phyloP scores from a whole-genome alignment of 331 rosid species.

The Rhamnella rubrinervis region DNA sequence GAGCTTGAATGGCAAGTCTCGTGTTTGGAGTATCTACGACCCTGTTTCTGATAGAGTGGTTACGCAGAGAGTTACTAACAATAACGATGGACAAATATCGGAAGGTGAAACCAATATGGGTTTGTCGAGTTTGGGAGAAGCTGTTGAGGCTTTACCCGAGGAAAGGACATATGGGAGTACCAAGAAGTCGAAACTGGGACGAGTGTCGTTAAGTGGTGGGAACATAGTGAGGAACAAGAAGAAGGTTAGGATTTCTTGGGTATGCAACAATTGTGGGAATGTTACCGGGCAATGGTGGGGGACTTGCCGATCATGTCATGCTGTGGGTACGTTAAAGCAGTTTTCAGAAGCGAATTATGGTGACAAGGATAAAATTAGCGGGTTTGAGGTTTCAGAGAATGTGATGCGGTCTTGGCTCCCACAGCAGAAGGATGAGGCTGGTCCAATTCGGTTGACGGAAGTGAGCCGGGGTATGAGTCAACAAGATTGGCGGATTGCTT shows the following conservation, averaged over 20 bases:
- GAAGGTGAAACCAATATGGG: constrained; percentile 20
- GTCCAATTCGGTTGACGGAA: constrained; percentile 61
- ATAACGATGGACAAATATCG: constrained; percentile 1
- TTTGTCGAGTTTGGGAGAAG: constrained; percentile 12
- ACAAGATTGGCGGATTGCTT: constrained; percentile 59
- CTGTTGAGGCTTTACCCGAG: constrained; percentile 14
- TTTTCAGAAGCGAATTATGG: constrained; percentile 36
- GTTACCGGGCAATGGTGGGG: constrained; percentile 80
- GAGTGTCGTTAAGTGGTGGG: constrained; percentile 7
- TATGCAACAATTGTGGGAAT: constrained; percentile 68
- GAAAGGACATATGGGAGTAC: constrained; percentile 16
- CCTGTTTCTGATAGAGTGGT: constrained; percentile 15
- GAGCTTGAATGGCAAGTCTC: constrained; percentile 3
- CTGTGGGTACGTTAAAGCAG: constrained; percentile 42
- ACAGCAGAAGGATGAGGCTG: constrained; percentile 29
- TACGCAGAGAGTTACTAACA: constrained; percentile 6
- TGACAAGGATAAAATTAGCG: constrained; percentile 25
- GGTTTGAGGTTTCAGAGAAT: constrained; percentile 49
- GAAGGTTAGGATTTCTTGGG: constrained; percentile 58
- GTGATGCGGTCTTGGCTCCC: constrained; percentile 65
- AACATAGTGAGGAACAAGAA: constrained; percentile 34
- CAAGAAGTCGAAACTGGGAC: constrained; percentile 23
- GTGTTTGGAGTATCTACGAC: constrained; percentile 47
- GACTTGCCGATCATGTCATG: constrained; percentile 48
- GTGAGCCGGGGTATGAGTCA: constrained; percentile 58